phyloP scores from a whole-genome alignment of 352 stramenopile genomes.

The Phytophthora lateralis region DNA sequence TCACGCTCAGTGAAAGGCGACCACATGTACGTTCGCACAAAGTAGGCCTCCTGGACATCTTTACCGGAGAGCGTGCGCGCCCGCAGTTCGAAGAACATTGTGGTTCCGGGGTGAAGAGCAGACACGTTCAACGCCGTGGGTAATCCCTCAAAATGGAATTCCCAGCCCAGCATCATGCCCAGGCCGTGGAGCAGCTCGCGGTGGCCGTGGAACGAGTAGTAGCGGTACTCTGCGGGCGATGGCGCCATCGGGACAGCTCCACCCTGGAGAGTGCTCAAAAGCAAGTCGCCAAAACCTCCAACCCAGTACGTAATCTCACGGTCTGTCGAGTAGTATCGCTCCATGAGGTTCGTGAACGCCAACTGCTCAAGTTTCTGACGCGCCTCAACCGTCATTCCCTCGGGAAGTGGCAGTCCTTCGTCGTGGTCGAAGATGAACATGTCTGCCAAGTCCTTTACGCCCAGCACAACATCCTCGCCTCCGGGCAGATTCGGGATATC shows the following conservation, averaged over 20 bases:
- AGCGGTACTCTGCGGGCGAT: slow-evolving; percentile 62
- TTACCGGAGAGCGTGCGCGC: slow-evolving; percentile 25
- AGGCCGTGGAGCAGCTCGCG: slow-evolving; percentile 79
- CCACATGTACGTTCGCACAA: slow-evolving; percentile 80
- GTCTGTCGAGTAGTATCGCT: slow-evolving; percentile 83
- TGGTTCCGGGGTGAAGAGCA: slow-evolving; percentile 70
- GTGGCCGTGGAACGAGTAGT: slow-evolving; percentile 85
- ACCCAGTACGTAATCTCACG: slow-evolving; percentile 86
- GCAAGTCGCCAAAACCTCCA: slow-evolving; percentile 70
- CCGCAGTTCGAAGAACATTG: slow-evolving; percentile 86
- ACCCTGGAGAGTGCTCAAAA: slow-evolving; percentile 64
- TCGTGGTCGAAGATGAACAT: slow-evolving; percentile 86
- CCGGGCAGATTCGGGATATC: slow-evolving; percentile 59
- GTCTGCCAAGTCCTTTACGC: slow-evolving; percentile 83
- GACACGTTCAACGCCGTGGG: slow-evolving; percentile 70
- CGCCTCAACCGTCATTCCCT: slow-evolving; percentile 61
- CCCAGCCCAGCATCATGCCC: slow-evolving; percentile 80
- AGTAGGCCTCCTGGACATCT: slow-evolving; percentile 48
- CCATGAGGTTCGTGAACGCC: slow-evolving; percentile 86
- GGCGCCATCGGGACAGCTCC: slow-evolving; percentile 56
- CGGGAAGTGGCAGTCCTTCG: slow-evolving; percentile 53
- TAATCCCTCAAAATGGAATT: slow-evolving; percentile 75
- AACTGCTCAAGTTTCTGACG: slow-evolving; percentile 65
- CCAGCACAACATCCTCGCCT: slow-evolving; percentile 76
- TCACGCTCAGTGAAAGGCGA: slow-evolving; percentile 68